phyloP scores from a whole-genome alignment of 108 stramenopile species.

The Fragilaria crotonensis region DNA sequence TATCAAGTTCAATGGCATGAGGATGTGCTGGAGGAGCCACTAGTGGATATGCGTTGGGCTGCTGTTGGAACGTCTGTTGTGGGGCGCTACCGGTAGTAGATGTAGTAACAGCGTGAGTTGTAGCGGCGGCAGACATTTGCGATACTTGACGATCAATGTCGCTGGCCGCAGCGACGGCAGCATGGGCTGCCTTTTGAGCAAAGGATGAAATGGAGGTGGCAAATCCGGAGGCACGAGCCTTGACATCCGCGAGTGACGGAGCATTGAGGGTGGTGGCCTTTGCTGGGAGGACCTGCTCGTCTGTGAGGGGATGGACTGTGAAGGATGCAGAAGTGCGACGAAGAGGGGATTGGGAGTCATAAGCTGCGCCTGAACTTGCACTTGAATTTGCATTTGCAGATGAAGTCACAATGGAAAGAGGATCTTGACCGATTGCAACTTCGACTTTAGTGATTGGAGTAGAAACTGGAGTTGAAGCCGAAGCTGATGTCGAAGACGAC shows the following conservation, averaged over 20 bases:
- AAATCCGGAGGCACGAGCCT: background rate
- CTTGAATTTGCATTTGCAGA: background rate
- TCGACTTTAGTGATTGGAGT: background rate
- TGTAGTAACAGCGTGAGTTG: background rate
- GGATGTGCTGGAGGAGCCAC: background rate
- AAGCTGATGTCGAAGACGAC: background rate
- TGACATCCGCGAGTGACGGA: background rate
- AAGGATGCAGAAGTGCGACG: background rate
- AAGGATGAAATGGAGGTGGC: background rate
- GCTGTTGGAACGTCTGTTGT: background rate
- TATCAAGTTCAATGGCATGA: slow-evolving; percentile 19
- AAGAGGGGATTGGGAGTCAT: slow-evolving; percentile 5
- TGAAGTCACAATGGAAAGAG: background rate
- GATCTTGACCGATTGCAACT: background rate
- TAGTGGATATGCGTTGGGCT: background rate
- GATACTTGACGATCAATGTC: background rate
- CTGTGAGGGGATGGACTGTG: background rate
- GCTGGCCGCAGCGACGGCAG: background rate
- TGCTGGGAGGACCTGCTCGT: background rate
- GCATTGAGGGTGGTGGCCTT: background rate
- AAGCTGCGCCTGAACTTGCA: slow-evolving; percentile 8
- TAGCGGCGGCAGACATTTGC: background rate
- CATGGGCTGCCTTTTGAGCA: slow-evolving; percentile 1
- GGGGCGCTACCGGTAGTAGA: slow-evolving; percentile 1
- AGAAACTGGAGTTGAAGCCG: background rate